These are phyloP conservation scores for Ilyonectria sp. DNA, from an alignment of 2,329 filamentous ascomycete genomes.

Conservation along the genomic window DNA sequence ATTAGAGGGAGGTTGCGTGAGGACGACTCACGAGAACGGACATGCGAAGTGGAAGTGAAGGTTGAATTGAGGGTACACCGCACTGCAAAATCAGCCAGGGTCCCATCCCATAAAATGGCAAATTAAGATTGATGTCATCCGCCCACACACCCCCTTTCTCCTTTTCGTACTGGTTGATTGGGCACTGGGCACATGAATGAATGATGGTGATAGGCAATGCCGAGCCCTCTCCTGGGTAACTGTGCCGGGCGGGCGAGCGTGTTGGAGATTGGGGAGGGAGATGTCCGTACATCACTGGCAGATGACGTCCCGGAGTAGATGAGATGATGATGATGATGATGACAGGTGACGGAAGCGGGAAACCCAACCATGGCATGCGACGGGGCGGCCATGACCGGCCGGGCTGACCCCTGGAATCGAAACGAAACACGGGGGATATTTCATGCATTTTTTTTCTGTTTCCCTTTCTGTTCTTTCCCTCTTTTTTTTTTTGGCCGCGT, in stretches of 20 bases:
- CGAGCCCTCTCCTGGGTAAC: slow-evolving; percentile 40
- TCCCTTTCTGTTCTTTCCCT: not conserved
- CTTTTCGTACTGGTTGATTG: slow-evolving; percentile 32
- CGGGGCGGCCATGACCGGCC: slow-evolving; percentile 20
- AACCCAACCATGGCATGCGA: slow-evolving; percentile 4
- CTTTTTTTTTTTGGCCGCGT: not conserved
- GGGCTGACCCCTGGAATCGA: slow-evolving; percentile 15
- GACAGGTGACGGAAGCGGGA: slow-evolving; percentile 12
- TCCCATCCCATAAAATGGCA: slow-evolving; percentile 36
- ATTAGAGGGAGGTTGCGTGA: slow-evolving; percentile 3
- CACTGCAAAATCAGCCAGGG: slow-evolving; percentile 13
- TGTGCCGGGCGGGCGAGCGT: slow-evolving; percentile 5
- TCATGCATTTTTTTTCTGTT: slow-evolving; percentile 2
- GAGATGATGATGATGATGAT: not conserved
- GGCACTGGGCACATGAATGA: slow-evolving; percentile 33
- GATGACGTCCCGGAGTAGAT: not conserved
- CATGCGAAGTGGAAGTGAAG: not conserved
- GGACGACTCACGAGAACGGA: not conserved
- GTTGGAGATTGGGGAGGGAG: not conserved
- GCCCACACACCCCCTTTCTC: slow-evolving; percentile 39
- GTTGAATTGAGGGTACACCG: not conserved
- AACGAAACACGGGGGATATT: slow-evolving; percentile 20
- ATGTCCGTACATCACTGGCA: not conserved
- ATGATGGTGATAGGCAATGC: slow-evolving; percentile 44
- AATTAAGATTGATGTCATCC: slow-evolving; percentile 50